Evolutionary conservation across 371 early-diverging fungal genomes (phyloP), one percentile per base, ranked within the genome.

Genomic region (Mucor circinelloides): DNA sequence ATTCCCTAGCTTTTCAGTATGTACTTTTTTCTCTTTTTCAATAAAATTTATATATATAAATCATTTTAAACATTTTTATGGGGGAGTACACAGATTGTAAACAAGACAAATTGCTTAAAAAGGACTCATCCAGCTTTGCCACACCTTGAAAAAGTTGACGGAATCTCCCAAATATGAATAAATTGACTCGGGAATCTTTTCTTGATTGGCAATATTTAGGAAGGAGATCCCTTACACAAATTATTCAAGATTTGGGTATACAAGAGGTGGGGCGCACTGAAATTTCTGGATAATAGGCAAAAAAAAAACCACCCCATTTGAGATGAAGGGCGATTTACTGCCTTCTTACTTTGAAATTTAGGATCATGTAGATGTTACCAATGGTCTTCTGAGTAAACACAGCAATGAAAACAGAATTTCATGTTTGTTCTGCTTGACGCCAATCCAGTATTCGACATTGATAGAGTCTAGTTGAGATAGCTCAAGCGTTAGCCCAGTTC

Each of bases 41-140:
- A 60, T 28, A 42, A 44, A 60, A 42, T 21, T 5, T 23, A 42
- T 23, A n/a, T n/a, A 27, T 23, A 52, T 9, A 52, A 13, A 52
- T 27, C 19, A 21, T 63, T 19, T 25, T 38, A 44, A 21, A 36
- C 36, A n/a, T n/a, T 2, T 19, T 34, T 6, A 34, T 44, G 19
- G 44, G 42, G 44, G 44, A 44, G 44, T 44, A 44, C n/a, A 44
- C 8, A n/a, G 44, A 44, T 44, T 44, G 8, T n/a, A 44, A 44
- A 44, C 44, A 44, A 44, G 44, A 44, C 44, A 44, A 44, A 44
- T 56, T 64, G 28, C 66, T 59, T 50, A 50, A 66, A 36, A 32
- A 27, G 66, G 58, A 13, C 23, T 34, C 17, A 66, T 50, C 60
- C 64, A 64, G 64, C 54, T 67, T 67, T 67, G 60, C 60, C 67